A percentile compares a stretch with the other conserved stretches of the same genome.
phyloP scores from a whole-genome alignment of 2,329 filamentous ascomycete genomes.

The Dactylonectria estremocensis region DNA sequence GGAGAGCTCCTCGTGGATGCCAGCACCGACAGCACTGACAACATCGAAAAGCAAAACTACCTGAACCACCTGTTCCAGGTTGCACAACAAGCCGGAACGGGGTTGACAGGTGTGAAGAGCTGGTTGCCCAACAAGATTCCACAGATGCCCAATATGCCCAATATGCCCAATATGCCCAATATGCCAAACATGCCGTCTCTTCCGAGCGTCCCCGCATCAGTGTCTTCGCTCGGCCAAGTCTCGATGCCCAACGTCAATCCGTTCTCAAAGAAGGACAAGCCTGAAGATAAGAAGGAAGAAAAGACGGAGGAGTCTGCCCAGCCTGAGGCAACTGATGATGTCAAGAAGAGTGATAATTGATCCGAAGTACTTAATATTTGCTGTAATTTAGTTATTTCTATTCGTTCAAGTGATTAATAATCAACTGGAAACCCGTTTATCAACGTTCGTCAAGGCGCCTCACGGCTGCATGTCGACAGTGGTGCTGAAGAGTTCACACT shows the following conservation, averaged over 20 bases:
- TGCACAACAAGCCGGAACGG: constrained; percentile 64
- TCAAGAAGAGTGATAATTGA: not conserved
- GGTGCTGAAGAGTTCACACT: too few relatives aligned
- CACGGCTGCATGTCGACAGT: too few relatives aligned
- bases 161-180: constrained; percentile 44
- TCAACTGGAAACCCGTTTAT: too few relatives aligned
- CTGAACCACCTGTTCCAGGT: constrained; percentile 65
- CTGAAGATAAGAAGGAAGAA: constrained; percentile 26
- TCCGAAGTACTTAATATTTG: not conserved
- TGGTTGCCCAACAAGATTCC: constrained; percentile 62
- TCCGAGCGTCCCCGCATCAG: constrained; percentile 36
- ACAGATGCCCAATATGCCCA: constrained; percentile 53
- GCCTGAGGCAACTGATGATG: not conserved
- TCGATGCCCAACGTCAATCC: constrained; percentile 43
- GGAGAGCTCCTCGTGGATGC: constrained; percentile 50
- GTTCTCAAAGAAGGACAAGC: constrained; percentile 47
- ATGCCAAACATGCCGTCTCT: constrained; percentile 44
- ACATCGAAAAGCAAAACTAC: constrained; percentile 59
- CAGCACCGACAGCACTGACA: constrained; percentile 54
- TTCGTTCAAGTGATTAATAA: not conserved
- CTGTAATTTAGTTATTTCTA: not conserved
- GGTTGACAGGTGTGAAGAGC: constrained; percentile 54
- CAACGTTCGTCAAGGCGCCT: too few relatives aligned
- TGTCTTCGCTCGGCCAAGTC: not conserved
- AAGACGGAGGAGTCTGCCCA: not conserved